phyloP scores from a whole-genome alignment of 192 early-diverging fungal genomes.

The Lobosporangium transversale region DNA sequence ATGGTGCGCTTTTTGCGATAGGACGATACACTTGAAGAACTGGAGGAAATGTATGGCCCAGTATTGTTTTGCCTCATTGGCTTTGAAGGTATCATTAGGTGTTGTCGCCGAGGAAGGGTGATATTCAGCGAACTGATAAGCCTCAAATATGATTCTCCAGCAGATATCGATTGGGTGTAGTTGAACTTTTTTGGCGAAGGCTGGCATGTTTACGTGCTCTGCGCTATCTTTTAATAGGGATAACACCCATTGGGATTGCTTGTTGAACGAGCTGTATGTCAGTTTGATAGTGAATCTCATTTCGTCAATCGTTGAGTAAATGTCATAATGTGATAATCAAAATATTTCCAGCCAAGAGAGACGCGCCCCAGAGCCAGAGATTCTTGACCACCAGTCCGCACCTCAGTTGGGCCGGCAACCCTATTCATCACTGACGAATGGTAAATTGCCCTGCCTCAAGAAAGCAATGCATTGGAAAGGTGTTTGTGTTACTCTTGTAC shows the following conservation, averaged over 20 bases:
- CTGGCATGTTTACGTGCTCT: conserved; percentile 6
- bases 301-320: background rate
- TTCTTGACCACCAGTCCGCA: conserved; percentile 20
- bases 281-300: too few relatives aligned
- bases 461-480: conserved; percentile 23
- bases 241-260: too few relatives aligned
- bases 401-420: conserved; percentile 11
- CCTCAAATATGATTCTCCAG: conserved; percentile 10
- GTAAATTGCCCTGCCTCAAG: conserved; percentile 13
- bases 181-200: conserved; percentile 14
- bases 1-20: too few relatives aligned
- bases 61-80: conserved; percentile 17
- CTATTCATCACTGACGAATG: conserved; percentile 23
- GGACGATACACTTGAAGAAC: too few relatives aligned
- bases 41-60: too few relatives aligned
- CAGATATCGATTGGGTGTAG: conserved; percentile 10
- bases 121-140: conserved; percentile 11
- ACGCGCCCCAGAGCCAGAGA: conserved; percentile 8
- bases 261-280: too few relatives aligned
- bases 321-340: conserved; percentile 10
- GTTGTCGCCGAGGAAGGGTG: conserved; percentile 19
- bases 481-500: conserved; percentile 21
- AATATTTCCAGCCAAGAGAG: conserved; percentile 1
- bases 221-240: conserved; percentile 2
- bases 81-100: conserved; percentile 18